phyloP scores from a whole-genome alignment of 768 basidiomycete genomes.

The Auricularia auricula-judae region DNA sequence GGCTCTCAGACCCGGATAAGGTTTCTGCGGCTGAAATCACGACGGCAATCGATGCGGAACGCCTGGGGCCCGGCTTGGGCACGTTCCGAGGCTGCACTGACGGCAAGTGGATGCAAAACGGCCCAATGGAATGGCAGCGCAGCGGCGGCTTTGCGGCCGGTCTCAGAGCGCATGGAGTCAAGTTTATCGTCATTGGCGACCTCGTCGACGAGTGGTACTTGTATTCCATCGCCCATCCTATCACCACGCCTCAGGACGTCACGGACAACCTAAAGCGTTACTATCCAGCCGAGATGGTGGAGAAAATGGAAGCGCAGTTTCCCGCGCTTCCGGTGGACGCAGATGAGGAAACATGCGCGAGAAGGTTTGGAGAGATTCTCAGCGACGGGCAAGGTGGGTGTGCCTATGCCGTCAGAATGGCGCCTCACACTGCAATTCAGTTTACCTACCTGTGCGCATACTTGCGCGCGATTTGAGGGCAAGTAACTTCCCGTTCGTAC shows the following conservation, averaged over 20 bases:
- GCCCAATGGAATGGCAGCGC: constrained; percentile 60
- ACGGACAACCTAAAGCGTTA: constrained; percentile 49
- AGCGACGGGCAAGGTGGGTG: constrained; percentile 35
- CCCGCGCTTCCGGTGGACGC: constrained; percentile 28
- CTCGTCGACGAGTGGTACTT: constrained; percentile 69
- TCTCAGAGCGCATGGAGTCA: constrained; percentile 46
- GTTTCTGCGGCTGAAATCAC: constrained; percentile 42
- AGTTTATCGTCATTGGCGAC: constrained; percentile 54
- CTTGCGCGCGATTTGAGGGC: constrained; percentile 47
- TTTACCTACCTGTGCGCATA: constrained; percentile 55
- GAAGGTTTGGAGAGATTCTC: constrained; percentile 47
- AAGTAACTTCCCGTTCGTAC: constrained; percentile 49
- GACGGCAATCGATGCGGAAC: constrained; percentile 46
- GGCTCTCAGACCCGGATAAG: constrained; percentile 36
- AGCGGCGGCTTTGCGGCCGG: constrained; percentile 45
- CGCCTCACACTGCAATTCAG: constrained; percentile 20
- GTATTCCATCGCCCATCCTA: constrained; percentile 59
- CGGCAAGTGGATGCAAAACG: constrained; percentile 46
- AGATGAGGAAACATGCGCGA: constrained; percentile 30
- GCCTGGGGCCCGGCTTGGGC: constrained; percentile 38
- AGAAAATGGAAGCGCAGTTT: constrained; percentile 36
- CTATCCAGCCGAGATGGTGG: constrained; percentile 39
- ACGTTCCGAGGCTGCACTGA: constrained; percentile 63
- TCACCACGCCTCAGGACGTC: constrained; percentile 38
- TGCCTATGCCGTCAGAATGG: not conserved